Percentiles rank a stretch among this genome's conserved stretches.
phyloP scores from a whole-genome alignment of 2,329 filamentous ascomycete species.

The Orbilia oligospora region DNA sequence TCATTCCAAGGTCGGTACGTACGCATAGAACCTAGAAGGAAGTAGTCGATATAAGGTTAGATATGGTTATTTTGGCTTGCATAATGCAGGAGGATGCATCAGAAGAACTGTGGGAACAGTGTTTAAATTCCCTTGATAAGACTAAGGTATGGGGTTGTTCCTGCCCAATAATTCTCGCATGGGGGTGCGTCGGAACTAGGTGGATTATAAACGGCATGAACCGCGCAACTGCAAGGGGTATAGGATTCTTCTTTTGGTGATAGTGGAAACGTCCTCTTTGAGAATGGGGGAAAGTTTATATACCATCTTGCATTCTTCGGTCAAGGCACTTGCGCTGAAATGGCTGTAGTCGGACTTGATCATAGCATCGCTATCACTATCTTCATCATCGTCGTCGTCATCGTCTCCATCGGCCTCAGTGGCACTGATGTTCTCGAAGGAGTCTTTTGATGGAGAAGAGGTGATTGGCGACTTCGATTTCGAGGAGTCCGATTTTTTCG shows the following conservation, averaged over 20 bases:
- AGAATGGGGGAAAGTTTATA: not conserved
- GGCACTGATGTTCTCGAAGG: constrained; percentile 60
- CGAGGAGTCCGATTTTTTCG: constrained; percentile 8
- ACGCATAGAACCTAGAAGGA: constrained; percentile 76
- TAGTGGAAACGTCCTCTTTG: not conserved
- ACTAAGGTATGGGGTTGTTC: not conserved
- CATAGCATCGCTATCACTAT: constrained; percentile 62
- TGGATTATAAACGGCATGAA: not conserved
- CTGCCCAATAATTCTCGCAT: not conserved
- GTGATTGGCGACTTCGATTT: constrained; percentile 30
- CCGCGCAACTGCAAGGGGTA: not conserved
- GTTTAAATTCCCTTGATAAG: too few relatives aligned
- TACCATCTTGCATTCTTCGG: constrained; percentile 64
- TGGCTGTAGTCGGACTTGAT: constrained; percentile 57
- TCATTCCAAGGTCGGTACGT: constrained; percentile 95
- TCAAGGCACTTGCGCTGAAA: constrained; percentile 46
- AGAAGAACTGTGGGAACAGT: not conserved
- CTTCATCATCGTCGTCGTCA: constrained; percentile 61
- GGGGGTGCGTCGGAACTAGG: not conserved
- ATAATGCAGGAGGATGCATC: not conserved
- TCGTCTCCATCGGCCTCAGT: constrained; percentile 50
- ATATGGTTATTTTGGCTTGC: not conserved
- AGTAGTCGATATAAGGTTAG: constrained; percentile 8
- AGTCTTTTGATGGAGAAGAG: constrained; percentile 45
- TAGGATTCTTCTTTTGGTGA: not conserved